Evolutionary conservation across 2,329 filamentous ascomycete species (phyloP), one percentile per base, ranked within the genome.

Genomic region (Aspergillus luchuensis): DNA sequence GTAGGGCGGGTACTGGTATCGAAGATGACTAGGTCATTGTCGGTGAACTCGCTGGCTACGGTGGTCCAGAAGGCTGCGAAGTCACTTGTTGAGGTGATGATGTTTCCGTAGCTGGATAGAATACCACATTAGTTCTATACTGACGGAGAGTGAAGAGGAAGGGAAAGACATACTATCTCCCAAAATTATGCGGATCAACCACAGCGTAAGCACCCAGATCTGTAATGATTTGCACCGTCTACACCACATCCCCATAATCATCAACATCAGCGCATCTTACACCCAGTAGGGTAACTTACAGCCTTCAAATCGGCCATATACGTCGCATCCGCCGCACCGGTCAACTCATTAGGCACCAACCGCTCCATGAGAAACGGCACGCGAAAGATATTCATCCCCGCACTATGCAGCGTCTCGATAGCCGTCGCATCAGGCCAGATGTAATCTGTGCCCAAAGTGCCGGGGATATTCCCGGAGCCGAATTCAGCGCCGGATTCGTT

Each of bases 401-500:
- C 72, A 43, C 72, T 72, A 47, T 80, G 78, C 58, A 87, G 78
- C 8, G 79, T 82, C 78, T 85, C 64, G 39, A 86, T 81, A 8
- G 80, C 72, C 5, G 75, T 72, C 11, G 81, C 74, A 52, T 84
- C 79, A 4, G 87, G 87, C 80, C 87, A 91, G 63, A 76, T 87
- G 74, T 85, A 91, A 67, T 90, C 82, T 7, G 74, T 87, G 63
- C 82, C 83, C 67, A 84, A 54, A 4, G 36, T 52, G 28, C 88
- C 88, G 0, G 88, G 87, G 52, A 85, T 80, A 38, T 76, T 80
- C n/a, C 68, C 76, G 59, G 83, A 74, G 23, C 87, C 88, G 59
- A 90, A 91, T 71, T 91, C 89, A 49, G 85, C 87, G 49, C 86
- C 85, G n/a, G 84, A 83, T 69, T 87, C 80, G 65, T 82, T 84